Conservation (phyloP, 2,329 filamentous ascomycete species). For the Colletotrichum agaves region DNA sequence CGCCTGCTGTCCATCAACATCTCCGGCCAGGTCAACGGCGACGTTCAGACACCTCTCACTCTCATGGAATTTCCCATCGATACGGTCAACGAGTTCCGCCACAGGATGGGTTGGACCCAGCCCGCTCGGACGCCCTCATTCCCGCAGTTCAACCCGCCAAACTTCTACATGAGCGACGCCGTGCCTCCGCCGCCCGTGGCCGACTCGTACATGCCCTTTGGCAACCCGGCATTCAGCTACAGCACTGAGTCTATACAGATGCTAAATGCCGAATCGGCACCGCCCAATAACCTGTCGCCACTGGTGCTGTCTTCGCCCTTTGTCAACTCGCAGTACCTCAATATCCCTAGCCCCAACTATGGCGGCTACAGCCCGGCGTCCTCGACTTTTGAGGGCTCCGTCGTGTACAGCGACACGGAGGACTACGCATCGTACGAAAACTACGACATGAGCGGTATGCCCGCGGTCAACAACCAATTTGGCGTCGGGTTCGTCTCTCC, state of each 20-base stretch:
- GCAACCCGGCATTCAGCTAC: constrained; percentile 70
- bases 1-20: constrained; percentile 77
- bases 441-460: constrained; percentile 57
- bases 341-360: constrained; percentile 71
- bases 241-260: constrained; percentile 71
- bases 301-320: constrained; percentile 67
- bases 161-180: constrained; percentile 62
- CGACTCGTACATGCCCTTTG: constrained; percentile 62
- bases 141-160: constrained; percentile 67
- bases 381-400: constrained; percentile 71
- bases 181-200: constrained; percentile 53
- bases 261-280: constrained; percentile 60
- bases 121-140: constrained; percentile 69
- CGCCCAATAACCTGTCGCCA: constrained; percentile 62
- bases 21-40: constrained; percentile 65
- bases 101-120: constrained; percentile 74
- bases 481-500: constrained; percentile 72
- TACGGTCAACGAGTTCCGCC: constrained; percentile 74
- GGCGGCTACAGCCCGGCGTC: constrained; percentile 70
- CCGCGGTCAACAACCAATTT: constrained; percentile 57
- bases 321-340: constrained; percentile 66
- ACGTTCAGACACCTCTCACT: constrained; percentile 69
- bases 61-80: constrained; percentile 80
- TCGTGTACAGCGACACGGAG: constrained; percentile 71
- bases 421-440: constrained; percentile 55